Evolutionary conservation across 192 early-diverging fungal species (phyloP), one percentile per base, ranked within the genome.

Genomic region (Obelidium mucronatum): DNA sequence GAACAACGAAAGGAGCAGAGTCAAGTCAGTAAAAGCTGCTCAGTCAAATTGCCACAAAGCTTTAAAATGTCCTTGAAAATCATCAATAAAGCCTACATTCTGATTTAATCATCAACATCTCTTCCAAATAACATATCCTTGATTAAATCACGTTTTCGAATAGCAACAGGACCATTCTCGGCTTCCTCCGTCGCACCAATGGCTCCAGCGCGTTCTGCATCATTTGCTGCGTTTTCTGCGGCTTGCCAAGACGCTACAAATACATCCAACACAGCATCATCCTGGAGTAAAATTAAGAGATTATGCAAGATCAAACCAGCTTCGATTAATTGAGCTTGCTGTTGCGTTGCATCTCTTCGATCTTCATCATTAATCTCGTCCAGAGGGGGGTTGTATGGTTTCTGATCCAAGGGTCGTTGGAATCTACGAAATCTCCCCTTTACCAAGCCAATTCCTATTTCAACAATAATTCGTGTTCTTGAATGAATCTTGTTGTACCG

Each of bases 391-490:
- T 66, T 39, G 15, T 37, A 19, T 1, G 64, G 33, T 4, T 40
- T 35, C 30, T 66, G 64, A 66, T 66, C 64, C 34, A 66, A 1
- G 1, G 37, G 34, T 1, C 40, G 39, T 66, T 66, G 30, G 2
- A 65, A 39, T 8, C 1, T 30, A 8, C 63, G 39, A 37, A 65
- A 65, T 37, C 63, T 65, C 36, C 63, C 63, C 37, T 65, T 65
- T 13, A 65, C 6, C 39, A 31, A 22, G 0, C 63, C 63, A 65
- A 65, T 65, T 37, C 17, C 63, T 19, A 5, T 39, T 28, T 65
- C 58, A 30, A 60, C 28, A 60, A 60, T 30, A 60, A 60, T 60
- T 26, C 58, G 58, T 1, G 58, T 60, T 60, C 30, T 60, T 17
- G 58, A 60, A 60, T 60, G 58, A 60, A 60, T 17, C 17, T 60